Evolutionary conservation across 2,329 filamentous ascomycete genomes (phyloP).

Genomic region (Grosmannia clavigera): DNA sequence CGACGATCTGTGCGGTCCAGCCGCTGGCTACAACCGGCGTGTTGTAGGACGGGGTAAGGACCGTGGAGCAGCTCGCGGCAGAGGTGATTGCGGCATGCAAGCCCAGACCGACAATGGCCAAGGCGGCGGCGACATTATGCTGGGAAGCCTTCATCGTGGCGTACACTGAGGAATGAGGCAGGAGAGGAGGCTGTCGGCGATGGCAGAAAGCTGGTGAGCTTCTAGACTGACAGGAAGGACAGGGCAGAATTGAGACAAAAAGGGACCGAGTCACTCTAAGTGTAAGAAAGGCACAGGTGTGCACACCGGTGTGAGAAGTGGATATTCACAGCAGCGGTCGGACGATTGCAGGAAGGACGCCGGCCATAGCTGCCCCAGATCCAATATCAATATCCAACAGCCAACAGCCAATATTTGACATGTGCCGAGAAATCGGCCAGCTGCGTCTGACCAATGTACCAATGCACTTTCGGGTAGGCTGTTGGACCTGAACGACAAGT

Average conservation of each 20-base stretch:
- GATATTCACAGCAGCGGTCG: background rate
- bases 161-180: background rate
- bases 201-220: background rate
- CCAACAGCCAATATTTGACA: background rate
- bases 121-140: slow-evolving; percentile 4
- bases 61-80: slow-evolving; percentile 20
- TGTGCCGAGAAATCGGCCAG: background rate
- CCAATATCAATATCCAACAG: background rate
- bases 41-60: slow-evolving; percentile 20
- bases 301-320: background rate
- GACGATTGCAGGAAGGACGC: background rate
- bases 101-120: slow-evolving; percentile 1
- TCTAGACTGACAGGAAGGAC: background rate
- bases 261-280: background rate
- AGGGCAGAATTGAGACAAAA: background rate
- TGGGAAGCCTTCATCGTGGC: slow-evolving; percentile 9
- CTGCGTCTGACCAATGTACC: background rate
- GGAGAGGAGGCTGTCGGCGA: background rate
- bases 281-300: background rate
- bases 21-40: slow-evolving; percentile 19
- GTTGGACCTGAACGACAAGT: background rate
- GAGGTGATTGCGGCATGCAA: slow-evolving; percentile 9
- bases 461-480: background rate
- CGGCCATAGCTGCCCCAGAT: background rate
- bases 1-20: slow-evolving; percentile 23